Conservation (phyloP, 331 rosid genomes). For the Phaseolus coccineus region DNA sequence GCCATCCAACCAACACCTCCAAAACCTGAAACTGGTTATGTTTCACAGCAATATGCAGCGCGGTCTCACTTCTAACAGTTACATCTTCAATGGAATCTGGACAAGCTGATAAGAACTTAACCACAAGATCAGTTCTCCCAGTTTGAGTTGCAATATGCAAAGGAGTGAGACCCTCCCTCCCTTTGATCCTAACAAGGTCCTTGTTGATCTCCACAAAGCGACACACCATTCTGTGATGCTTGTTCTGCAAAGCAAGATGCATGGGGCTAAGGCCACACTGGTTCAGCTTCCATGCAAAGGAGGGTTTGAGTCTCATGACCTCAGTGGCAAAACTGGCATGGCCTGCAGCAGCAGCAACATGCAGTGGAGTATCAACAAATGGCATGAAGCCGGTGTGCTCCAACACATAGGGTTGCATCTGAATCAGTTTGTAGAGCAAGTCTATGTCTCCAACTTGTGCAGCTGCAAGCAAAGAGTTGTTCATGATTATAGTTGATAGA, state of each 20-base stretch:
- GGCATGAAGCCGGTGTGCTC: slow-evolving; percentile 28
- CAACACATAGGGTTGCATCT: slow-evolving; percentile 36
- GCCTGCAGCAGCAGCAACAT: slow-evolving; percentile 45
- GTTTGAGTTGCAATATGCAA: slow-evolving; percentile 45
- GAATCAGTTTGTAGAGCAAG: slow-evolving; percentile 41
- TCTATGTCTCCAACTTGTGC: slow-evolving; percentile 43
- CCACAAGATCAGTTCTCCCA: slow-evolving; percentile 22
- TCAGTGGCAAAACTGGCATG: slow-evolving; percentile 47
- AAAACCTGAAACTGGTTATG: slow-evolving; percentile 13
- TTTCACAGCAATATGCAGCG: slow-evolving; percentile 49
- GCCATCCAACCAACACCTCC: slow-evolving; percentile 28
- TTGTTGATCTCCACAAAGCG: slow-evolving; percentile 40
- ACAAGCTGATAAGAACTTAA: slow-evolving; percentile 33
- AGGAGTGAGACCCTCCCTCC: slow-evolving; percentile 53
- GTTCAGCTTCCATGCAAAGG: slow-evolving; percentile 51
- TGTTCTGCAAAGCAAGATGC: slow-evolving; percentile 53
- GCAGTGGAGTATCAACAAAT: slow-evolving; percentile 55
- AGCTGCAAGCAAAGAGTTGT: background rate
- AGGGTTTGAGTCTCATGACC: slow-evolving; percentile 55
- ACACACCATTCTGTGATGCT: slow-evolving; percentile 11
- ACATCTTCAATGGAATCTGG: slow-evolving; percentile 46
- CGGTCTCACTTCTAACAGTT: slow-evolving; percentile 43
- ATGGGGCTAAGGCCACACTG: slow-evolving; percentile 46
- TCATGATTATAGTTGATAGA: slow-evolving; percentile 12
- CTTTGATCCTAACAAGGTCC: slow-evolving; percentile 51